Evolutionary conservation across 2,329 filamentous ascomycete genomes (phyloP).

Genomic region (Gremmenia infestans): DNA sequence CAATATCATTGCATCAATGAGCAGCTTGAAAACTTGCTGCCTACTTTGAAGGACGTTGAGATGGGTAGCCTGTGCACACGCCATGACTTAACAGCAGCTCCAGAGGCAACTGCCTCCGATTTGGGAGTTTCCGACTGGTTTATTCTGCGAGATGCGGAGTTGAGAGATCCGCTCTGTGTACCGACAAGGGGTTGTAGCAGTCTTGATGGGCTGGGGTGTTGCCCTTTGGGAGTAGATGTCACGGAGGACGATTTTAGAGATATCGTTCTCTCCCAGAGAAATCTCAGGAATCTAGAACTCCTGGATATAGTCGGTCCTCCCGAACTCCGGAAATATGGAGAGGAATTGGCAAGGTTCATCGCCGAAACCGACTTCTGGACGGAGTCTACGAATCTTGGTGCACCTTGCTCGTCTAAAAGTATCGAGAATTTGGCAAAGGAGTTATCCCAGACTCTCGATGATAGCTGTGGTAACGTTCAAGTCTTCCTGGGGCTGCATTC

Average conservation of each 20-base stretch:
- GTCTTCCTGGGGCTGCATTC: conserved; percentile 37
- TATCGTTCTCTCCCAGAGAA: conserved; percentile 40
- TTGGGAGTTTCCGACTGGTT: conserved; percentile 1
- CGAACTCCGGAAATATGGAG: conserved; percentile 7
- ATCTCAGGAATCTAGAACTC: conserved; percentile 37
- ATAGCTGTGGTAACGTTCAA: conserved; percentile 3
- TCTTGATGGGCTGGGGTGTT: conserved; percentile 40
- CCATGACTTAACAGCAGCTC: background rate
- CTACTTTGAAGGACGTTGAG: background rate
- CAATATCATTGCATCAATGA: background rate
- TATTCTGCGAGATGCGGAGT: background rate
- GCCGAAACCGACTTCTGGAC: background rate
- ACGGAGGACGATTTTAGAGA: conserved; percentile 38
- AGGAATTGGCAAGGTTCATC: conserved; percentile 6
- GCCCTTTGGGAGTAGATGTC: conserved; percentile 41
- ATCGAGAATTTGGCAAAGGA: conserved; percentile 6
- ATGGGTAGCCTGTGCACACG: conserved; percentile 6
- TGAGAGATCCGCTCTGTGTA: conserved; percentile 32
- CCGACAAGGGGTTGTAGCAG: conserved; percentile 33
- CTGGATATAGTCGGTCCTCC: conserved; percentile 23
- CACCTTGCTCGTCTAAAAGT: background rate
- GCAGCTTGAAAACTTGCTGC: conserved; percentile 3
- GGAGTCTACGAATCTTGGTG: background rate
- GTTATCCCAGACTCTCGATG: background rate
- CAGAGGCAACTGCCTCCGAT: background rate